Base-by-base conservation (phyloP, 306 rosid species). In the Herpetospermum pedunculosum region DNA sequence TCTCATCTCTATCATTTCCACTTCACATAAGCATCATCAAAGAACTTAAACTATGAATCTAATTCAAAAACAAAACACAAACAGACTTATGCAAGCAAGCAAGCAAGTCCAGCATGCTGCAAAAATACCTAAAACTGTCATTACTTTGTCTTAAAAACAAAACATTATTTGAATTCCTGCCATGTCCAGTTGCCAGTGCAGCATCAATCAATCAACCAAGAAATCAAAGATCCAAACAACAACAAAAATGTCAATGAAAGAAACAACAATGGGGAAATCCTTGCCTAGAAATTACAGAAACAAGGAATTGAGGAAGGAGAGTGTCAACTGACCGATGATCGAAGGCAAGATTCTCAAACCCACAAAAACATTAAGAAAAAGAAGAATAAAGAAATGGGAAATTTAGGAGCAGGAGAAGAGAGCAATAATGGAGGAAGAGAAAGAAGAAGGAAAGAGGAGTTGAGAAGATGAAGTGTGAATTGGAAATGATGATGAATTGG, bases 321-420 rank as follows among this genome's bases (percentile, higher is more conserved):
- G 5, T 43, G 25, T 44, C 5, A 29, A 69, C 73, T 8, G n/a
- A 69, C 55, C 73, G 73, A 69, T 69, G 73, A 69, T 69, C 53
- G 38, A 69, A 69, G 73, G 73, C 73, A 28, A 69, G 73, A 69
- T 23, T 69, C 73, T 26, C 73, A 68, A 68, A 18, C 73, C 73
- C 73, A 43, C 2, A 43, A 21, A 11, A 29, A 37, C 5, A 19
- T 12, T 1, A 21, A 43, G 25, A n/a, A 3, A 3, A 32, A 26
- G 69, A 18, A 34, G n/a, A 18, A 18, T 2, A 4, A 58, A 7
- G 49, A 5, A 25, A 13, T 1, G 11, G 30, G 60, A 29, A 41
- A 38, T 8, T 63, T 37, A 11, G 1, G 72, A 37, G 49, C 6
- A 38, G 13, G 50, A 21, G 43, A 34, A 23, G 72, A 40, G 19